Conservation (phyloP, 495 filamentous ascomycete genomes). For the Poronia punctata region DNA sequence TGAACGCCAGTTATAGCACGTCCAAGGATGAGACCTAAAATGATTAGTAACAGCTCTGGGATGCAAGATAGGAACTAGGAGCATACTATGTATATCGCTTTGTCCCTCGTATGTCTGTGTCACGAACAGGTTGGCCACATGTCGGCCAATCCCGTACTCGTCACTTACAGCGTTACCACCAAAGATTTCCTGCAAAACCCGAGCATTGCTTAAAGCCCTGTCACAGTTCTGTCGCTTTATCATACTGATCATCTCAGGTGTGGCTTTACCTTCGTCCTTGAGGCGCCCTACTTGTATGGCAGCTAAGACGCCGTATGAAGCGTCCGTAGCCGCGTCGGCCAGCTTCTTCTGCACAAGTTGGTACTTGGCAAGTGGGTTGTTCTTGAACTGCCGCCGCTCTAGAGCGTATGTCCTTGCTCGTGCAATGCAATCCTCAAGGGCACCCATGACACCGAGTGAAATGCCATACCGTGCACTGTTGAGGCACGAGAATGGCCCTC, state of each 20-base stretch:
- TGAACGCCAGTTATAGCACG: slow-evolving; percentile 55
- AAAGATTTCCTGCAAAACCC: slow-evolving; percentile 86
- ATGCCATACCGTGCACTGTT: slow-evolving; percentile 92
- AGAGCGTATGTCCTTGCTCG: slow-evolving; percentile 80
- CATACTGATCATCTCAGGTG: slow-evolving; percentile 98
- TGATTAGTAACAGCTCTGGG: slow-evolving; percentile 18
- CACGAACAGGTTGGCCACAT: slow-evolving; percentile 94
- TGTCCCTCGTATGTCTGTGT: slow-evolving; percentile 98
- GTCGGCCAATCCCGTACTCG: slow-evolving; percentile 89
- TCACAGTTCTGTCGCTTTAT: slow-evolving; percentile 98
- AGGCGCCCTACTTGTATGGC: slow-evolving; percentile 84
- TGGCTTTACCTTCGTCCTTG: slow-evolving; percentile 80
- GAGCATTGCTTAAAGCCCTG: slow-evolving; percentile 70
- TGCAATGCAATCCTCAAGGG: slow-evolving; percentile 81
- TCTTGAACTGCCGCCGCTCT: slow-evolving; percentile 92
- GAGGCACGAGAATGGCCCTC: slow-evolving; percentile 85
- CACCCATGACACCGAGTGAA: slow-evolving; percentile 87
- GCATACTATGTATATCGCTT: slow-evolving; percentile 90
- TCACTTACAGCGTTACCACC: slow-evolving; percentile 96
- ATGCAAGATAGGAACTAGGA: too few relatives aligned
- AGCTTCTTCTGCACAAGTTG: slow-evolving; percentile 99
- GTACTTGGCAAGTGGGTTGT: slow-evolving; percentile 91
- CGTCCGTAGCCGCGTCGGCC: slow-evolving; percentile 85
- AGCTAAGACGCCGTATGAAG: slow-evolving; percentile 79
- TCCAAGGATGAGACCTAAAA: slow-evolving; percentile 52